phyloP scores from a whole-genome alignment of 192 early-diverging fungal genomes.

The Rhizophagus prolifer region DNA sequence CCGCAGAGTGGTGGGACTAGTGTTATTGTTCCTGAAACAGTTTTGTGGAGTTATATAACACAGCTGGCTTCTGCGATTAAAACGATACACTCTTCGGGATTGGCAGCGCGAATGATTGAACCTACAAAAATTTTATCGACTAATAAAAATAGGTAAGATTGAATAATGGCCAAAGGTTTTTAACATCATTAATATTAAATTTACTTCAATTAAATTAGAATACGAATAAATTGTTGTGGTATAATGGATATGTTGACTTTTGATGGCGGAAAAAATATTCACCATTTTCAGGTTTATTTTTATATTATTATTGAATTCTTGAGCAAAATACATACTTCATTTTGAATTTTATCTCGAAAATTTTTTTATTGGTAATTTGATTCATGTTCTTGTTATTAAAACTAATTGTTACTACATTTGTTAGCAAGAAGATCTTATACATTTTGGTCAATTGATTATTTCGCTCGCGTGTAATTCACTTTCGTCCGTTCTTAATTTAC shows the following conservation, averaged over 20 bases:
- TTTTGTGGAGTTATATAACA: conserved; percentile 78
- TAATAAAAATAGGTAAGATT: conserved; percentile 70
- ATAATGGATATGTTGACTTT: conserved; percentile 72
- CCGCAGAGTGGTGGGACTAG: conserved; percentile 43
- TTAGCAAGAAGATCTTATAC: conserved; percentile 82
- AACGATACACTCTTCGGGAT: conserved; percentile 76
- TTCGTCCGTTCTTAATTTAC: conserved; percentile 65
- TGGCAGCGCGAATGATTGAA: conserved; percentile 79
- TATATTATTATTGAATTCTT: neutral
- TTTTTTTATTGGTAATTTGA: neutral
- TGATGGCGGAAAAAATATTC: conserved; percentile 65
- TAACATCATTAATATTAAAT: conserved; percentile 18
- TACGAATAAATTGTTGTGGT: conserved; percentile 72
- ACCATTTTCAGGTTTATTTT: conserved; percentile 54
- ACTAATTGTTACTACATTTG: neutral
- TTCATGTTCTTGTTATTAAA: neutral
- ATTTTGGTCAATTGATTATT: conserved; percentile 79
- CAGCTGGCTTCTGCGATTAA: conserved; percentile 80
- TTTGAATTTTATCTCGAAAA: too few species aligned
- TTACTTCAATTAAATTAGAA: conserved; percentile 34
- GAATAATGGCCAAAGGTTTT: neutral
- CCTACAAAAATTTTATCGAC: conserved; percentile 84
- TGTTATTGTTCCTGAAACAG: conserved; percentile 60
- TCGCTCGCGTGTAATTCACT: conserved; percentile 75
- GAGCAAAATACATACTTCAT: too few species aligned